Evolutionary conservation across 192 early-diverging fungal species (phyloP).

Genomic region (Dissophora globulifera): DNA sequence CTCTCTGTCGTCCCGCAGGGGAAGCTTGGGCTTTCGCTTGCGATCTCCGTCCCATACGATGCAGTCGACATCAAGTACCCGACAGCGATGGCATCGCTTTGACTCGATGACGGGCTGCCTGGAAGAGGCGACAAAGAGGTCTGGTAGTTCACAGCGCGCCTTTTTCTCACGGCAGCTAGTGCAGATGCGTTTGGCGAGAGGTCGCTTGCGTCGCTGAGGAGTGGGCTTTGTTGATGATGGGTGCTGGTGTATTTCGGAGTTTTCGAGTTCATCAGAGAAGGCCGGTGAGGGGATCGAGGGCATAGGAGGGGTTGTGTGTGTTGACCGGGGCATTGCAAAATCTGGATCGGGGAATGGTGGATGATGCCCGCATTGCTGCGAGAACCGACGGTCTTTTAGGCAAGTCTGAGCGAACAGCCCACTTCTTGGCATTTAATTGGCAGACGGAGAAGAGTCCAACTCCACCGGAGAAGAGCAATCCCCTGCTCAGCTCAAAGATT

Average conservation of each 20-base stretch:
- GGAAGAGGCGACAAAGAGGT: constrained; percentile 26
- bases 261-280: not conserved
- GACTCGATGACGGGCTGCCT: constrained; percentile 17
- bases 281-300: no score
- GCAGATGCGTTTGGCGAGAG: constrained; percentile 35
- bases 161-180: constrained; percentile 32
- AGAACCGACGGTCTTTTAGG: no score
- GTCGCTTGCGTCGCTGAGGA: constrained; percentile 5
- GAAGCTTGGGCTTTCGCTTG: constrained; percentile 22
- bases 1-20: not conserved
- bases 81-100: constrained; percentile 36
- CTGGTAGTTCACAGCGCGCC: constrained; percentile 29
- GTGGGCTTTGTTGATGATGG: not conserved
- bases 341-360: no score
- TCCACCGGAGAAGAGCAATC: no score
- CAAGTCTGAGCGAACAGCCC: no score
- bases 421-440: no score
- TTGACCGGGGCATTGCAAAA: no score
- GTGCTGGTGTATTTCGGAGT: not conserved
- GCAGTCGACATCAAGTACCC: constrained; percentile 24
- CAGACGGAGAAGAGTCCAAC: no score
- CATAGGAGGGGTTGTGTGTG: no score
- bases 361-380: no score
- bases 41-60: constrained; percentile 40
- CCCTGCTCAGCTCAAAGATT: no score